phyloP scores from a whole-genome alignment of 768 basidiomycete genomes.

The Trichaptum fuscoviolaceum region DNA sequence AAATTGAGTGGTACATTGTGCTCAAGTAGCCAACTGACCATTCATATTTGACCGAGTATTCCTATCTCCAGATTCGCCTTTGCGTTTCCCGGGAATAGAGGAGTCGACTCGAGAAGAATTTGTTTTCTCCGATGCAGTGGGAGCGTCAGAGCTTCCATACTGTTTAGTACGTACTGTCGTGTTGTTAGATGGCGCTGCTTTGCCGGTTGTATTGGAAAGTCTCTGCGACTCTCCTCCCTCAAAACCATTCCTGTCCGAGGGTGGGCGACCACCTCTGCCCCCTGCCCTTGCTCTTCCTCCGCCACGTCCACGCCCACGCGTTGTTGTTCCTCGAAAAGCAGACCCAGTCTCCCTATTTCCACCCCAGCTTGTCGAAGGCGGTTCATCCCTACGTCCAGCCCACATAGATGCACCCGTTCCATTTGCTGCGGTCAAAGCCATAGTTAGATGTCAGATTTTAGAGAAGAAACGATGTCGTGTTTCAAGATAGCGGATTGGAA shows the following conservation, averaged over 20 bases:
- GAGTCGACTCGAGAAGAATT: neutral
- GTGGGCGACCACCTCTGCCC: conserved; percentile 20
- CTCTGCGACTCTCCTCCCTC: conserved; percentile 4
- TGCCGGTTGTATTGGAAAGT: neutral
- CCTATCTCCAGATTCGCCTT: neutral
- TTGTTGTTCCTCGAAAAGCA: conserved; percentile 40
- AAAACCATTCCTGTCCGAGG: conserved; percentile 3
- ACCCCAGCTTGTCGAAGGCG: conserved; percentile 27
- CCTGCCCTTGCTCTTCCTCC: conserved; percentile 20
- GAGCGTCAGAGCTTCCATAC: neutral
- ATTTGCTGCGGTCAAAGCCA: neutral
- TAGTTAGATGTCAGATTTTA: neutral
- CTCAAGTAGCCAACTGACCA: neutral
- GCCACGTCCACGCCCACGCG: conserved; percentile 26
- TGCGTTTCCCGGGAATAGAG: neutral
- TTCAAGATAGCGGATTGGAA: neutral
- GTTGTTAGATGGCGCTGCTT: neutral
- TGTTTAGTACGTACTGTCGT: neutral
- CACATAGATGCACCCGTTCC: conserved; percentile 5
- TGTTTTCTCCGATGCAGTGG: neutral
- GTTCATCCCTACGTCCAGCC: neutral
- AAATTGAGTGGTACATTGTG: neutral
- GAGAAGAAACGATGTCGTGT: neutral
- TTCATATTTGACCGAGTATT: neutral
- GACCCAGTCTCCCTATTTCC: conserved; percentile 42